Base-by-base conservation (phyloP, 225 moss, liverwort and hornwort species). In the Bryum argenteum region DNA sequence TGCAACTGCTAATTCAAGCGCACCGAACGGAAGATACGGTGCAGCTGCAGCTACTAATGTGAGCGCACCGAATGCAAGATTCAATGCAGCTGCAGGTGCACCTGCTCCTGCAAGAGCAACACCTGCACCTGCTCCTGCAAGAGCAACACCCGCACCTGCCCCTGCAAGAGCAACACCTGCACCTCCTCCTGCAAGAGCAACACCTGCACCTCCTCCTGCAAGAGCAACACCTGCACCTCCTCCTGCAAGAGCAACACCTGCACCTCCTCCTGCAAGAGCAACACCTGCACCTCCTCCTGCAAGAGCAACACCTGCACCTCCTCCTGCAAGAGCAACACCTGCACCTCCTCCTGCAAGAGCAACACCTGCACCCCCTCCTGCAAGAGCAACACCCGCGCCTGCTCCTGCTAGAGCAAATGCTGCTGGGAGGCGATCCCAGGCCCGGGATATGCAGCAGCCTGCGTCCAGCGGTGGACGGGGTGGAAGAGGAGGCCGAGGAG, bases 361-460 rank as follows among this genome's bases (percentile, higher is more conserved):
- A 4, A 33, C 33, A 33, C 33, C 33, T 51, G 10, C 64, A 15
- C 18, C 70, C 10, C 6, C 63, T 52, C 11, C 28, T 50, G 51
- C 18, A n/a, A 28, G 28, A 5, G n/a, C n/a, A n/a, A n/a, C n/a
- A n/a, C 28, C 2, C 2, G 28, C 28, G 5, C 28, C 33, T 33
- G 54, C 64, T 3, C 21, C 78, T 66, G 61, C 22, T 6, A 69
- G 45, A 44, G 28, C 18, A 22, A 68, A 26, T 18, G 8, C 33
- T 62, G 62, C 12, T 26, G 9, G 54, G 15, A 28, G 28, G 16
- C 33, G 50, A 11, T 28, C 61, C 59, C 50, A 43, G 38, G 11
- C 52, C 43, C 33, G n/a, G 40, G n/a, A 63, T 26, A 39, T 28
- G 12, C 74, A 57, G 23, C 80, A 59, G 12, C 6, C 65, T 44